Percentiles rank a stretch among this genome's conserved stretches.
Evolutionary conservation across 2,329 filamentous ascomycete genomes (phyloP).

Genomic region (Chaetomium globosum): DNA sequence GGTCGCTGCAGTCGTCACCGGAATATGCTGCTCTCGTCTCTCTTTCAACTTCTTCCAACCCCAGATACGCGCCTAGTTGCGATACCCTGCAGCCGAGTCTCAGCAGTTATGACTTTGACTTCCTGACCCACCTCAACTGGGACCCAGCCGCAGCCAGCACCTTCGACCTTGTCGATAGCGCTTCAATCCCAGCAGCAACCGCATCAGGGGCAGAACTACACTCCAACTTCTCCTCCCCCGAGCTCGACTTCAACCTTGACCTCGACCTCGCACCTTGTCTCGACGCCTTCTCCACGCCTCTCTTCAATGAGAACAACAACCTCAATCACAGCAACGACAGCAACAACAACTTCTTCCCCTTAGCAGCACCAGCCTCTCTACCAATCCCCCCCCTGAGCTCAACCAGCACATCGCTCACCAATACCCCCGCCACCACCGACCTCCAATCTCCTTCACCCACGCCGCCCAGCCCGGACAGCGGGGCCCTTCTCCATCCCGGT

Average conservation of each 20-base stretch:
- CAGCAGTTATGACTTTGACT: constrained; percentile 25
- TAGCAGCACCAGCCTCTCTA: background rate
- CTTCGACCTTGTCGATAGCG: constrained; percentile 12
- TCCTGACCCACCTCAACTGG: constrained; percentile 23
- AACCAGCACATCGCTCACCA: constrained; percentile 16
- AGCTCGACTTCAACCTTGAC: constrained; percentile 19
- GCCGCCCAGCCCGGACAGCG: constrained; percentile 13
- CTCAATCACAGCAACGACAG: no score
- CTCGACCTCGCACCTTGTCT: constrained; percentile 18
- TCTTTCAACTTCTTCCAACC: constrained; percentile 33
- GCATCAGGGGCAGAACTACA: constrained; percentile 1
- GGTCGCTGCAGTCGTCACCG: constrained; percentile 35
- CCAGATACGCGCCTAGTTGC: constrained; percentile 25
- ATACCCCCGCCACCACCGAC: constrained; percentile 20
- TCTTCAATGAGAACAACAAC: constrained; percentile 10
- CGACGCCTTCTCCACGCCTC: constrained; percentile 20
- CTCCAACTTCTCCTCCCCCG: constrained; percentile 15
- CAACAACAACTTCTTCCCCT: constrained; percentile 1
- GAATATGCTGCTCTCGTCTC: constrained; percentile 32
- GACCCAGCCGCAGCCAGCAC: constrained; percentile 19
- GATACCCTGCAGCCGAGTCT: constrained; percentile 17
- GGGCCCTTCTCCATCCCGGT: constrained; percentile 25
- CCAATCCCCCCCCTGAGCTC: constrained; percentile 10
- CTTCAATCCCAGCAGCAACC: constrained; percentile 7
- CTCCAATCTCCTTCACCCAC: constrained; percentile 21